phyloP scores from a whole-genome alignment of 768 basidiomycete species.

The Dioszegia crocea region DNA sequence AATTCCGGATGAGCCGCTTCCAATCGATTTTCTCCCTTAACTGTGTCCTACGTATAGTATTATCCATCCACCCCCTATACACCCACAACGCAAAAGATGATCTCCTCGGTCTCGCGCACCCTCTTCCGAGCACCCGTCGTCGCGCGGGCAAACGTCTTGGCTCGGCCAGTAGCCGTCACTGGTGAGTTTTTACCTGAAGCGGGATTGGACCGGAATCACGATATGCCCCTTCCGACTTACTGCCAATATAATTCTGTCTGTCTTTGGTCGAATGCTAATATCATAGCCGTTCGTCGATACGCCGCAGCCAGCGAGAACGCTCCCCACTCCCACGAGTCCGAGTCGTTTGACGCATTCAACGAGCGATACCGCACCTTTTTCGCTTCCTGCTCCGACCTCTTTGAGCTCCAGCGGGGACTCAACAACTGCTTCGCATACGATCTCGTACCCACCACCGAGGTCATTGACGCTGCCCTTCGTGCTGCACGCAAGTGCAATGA shows the following conservation, averaged over 20 bases:
- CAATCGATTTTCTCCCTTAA: background rate
- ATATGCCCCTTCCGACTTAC: background rate
- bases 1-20: background rate
- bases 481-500: constrained; percentile 75
- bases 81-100: constrained; percentile 15
- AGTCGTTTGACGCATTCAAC: constrained; percentile 91
- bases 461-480: constrained; percentile 47
- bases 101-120: constrained; percentile 27
- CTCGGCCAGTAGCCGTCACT: constrained; percentile 19
- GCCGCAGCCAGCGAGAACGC: constrained; percentile 17
- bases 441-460: constrained; percentile 50
- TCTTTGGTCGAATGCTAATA: background rate
- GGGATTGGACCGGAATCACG: background rate
- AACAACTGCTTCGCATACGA: constrained; percentile 99
- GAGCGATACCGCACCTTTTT: constrained; percentile 92
- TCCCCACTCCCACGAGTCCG: constrained; percentile 68
- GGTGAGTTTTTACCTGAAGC: constrained; percentile 14
- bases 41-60: background rate
- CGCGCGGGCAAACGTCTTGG: constrained; percentile 9
- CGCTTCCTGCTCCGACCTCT: constrained; percentile 85
- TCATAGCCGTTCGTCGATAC: background rate
- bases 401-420: constrained; percentile 96
- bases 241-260: too few relatives aligned
- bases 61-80: background rate
- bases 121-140: constrained; percentile 21